Percentiles rank a stretch among this genome's conserved stretches.
Conservation (phyloP, 169 alveolate species). For the Neospora caninum region DNA sequence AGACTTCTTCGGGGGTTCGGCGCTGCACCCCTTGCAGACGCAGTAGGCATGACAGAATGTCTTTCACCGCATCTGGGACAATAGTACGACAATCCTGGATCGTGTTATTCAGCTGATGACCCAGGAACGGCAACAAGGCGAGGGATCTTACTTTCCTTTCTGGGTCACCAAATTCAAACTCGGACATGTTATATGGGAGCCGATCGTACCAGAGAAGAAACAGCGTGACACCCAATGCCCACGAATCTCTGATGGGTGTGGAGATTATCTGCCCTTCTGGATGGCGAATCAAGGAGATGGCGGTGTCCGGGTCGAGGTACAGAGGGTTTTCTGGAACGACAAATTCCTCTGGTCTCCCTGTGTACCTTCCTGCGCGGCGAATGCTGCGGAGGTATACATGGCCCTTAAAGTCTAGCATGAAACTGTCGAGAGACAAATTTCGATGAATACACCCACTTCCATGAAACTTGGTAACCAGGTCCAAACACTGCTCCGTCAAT, state of each 20-base stretch:
- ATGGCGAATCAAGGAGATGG: background rate
- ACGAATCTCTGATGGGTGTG: background rate
- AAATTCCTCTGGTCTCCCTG: background rate
- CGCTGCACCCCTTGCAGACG: background rate
- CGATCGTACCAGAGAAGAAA: background rate
- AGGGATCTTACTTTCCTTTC: slow-evolving; percentile 22
- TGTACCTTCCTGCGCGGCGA: slow-evolving; percentile 1
- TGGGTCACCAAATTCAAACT: background rate
- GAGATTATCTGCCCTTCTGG: background rate
- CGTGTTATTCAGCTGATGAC: background rate
- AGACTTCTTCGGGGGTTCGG: background rate
- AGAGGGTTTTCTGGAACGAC: background rate
- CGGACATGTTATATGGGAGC: background rate
- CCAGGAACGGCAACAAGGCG: background rate
- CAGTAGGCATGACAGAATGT: background rate
- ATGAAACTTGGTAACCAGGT: background rate
- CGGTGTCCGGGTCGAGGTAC: slow-evolving; percentile 27
- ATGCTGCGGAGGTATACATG: background rate
- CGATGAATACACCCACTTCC: background rate
- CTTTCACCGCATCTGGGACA: background rate
- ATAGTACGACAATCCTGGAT: background rate
- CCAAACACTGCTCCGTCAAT: slow-evolving; percentile 1
- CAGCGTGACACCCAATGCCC: background rate
- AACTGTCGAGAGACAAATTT: background rate
- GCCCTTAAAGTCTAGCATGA: slow-evolving; percentile 20